Evolutionary conservation across 495 filamentous ascomycete species (phyloP), one percentile per base, ranked within the genome.

Genomic region (Beverwykella pulmonaria): DNA sequence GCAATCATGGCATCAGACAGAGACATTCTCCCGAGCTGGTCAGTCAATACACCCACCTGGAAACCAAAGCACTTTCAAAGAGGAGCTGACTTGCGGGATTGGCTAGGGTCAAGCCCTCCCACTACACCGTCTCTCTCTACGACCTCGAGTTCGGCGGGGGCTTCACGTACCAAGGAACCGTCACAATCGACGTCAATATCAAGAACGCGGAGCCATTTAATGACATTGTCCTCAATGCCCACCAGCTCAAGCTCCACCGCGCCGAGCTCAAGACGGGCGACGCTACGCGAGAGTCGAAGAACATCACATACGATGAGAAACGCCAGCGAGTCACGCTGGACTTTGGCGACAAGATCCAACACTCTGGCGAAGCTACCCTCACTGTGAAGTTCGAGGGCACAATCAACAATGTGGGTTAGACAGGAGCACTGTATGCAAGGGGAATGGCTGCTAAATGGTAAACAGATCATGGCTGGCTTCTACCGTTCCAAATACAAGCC

Each of bases 401-500:
- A 32, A 89, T 98, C 79, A 98, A 97, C 81, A 91, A 93, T 73
- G 87, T 90, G 46, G 6, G 67, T 67, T 44, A 8, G n/a, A 1
- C n/a, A 12, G 25, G 1, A 46, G 6, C 44, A 32, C 19, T 22
- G n/a, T 20, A 44, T 19, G 4, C 20, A 29, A 19, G n/a, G 26
- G n/a, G 3, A 15, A 47, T 26, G 14, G n/a, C 17, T 44, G 14
- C 53, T 57, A 44, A 53, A 22, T 17, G n/a, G 1, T 17, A 14
- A 7, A 1, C 27, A 74, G 72, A 36, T 68, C 67, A 96, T 98
- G 92, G 89, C 91, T 41, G 94, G 94, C 23, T 98, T 98, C 81
- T 97, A 97, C 77, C 89, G 94, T 62, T 92, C 90, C 61, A 91
- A 92, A 79, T 98, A 97, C 75, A 96, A 91, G 81, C 90, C 94